Base-by-base conservation (phyloP, 805 yeast genomes). In the Suhomyces vadensis region DNA sequence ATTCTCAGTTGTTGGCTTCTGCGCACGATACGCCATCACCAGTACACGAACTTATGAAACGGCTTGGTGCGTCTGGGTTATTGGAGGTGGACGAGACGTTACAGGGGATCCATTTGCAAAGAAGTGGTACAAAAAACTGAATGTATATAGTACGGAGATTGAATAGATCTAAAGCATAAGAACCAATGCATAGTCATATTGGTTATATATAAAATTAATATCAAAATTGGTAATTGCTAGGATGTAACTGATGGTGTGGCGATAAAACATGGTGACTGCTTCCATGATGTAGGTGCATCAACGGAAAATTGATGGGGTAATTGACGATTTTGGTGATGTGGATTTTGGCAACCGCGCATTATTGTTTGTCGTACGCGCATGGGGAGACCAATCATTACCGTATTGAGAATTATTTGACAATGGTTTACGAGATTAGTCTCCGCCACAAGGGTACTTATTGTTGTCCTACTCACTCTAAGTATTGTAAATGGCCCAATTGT, bases 51-150 rank as follows among this genome's bases (percentile, higher is more conserved):
- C 37, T 61, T 13, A 42, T 61, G 47, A 54, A 48, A 23, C 43
- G 44, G n/a, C 45, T 61, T 35, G 68, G 58, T 2, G 51, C 44
- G 26, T 42, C 50, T 13, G 61, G 57, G 4, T 44, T 61, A 25
- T 52, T 55, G 17, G 39, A 42, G 9, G 67, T 62, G 5, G 54
- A 56, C 37, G 37, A 33, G 24, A 20, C 37, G 11, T 13, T 16
- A 13, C 33, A 29, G 20, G 33, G 33, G 11, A 29, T 29, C 4
- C 33, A 29, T 29, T n/a, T 29, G 9, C 33, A 29, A 16, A 29
- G 7, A 16, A 29, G 8, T 23, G n/a, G n/a, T n/a, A n/a, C n/a
- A n/a, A n/a, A n/a, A n/a, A n/a, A n/a, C n/a, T n/a, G n/a, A n/a
- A n/a, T n/a, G n/a, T n/a, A n/a, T n/a, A n/a, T n/a, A n/a, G n/a